Conservation (phyloP, 164 flowering plant species). For the Kalanchoe fedtschenkoi region DNA sequence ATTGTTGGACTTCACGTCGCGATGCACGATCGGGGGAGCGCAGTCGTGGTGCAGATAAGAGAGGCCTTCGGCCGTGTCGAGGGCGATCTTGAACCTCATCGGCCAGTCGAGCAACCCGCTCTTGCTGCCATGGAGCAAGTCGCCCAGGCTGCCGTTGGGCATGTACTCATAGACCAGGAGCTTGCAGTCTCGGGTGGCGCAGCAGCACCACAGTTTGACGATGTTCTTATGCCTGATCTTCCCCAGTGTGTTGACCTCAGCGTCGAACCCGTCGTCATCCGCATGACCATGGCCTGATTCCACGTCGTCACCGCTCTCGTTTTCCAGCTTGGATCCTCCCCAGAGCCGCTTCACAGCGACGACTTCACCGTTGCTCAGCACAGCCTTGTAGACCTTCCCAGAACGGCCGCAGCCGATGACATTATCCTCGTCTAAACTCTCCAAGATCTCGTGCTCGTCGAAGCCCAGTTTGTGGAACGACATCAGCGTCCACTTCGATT, state of each 20-base stretch:
- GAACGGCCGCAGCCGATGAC: constrained; percentile 58
- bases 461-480: constrained; percentile 66
- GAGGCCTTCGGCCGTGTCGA: constrained; percentile 72
- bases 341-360: constrained; percentile 72
- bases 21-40: constrained; percentile 63
- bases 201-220: constrained; percentile 69
- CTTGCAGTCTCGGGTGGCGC: constrained; percentile 49
- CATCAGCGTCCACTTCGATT: constrained; percentile 64
- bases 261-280: constrained; percentile 42
- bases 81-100: constrained; percentile 42
- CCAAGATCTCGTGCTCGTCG: constrained; percentile 50
- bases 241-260: constrained; percentile 64
- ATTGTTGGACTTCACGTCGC: constrained; percentile 69
- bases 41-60: constrained; percentile 73
- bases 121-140: constrained; percentile 57
- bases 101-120: constrained; percentile 60
- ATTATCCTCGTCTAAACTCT: constrained; percentile 62
- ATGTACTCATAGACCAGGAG: constrained; percentile 70
- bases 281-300: constrained; percentile 37
- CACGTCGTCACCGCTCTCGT: constrained; percentile 33
- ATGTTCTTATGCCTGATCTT: constrained; percentile 73
- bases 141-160: constrained; percentile 76
- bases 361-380: constrained; percentile 45
- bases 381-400: constrained; percentile 71
- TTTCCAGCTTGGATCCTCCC: constrained; percentile 30